phyloP scores from a whole-genome alignment of 176 grass and related monocot species.

The Lolium rigidum region DNA sequence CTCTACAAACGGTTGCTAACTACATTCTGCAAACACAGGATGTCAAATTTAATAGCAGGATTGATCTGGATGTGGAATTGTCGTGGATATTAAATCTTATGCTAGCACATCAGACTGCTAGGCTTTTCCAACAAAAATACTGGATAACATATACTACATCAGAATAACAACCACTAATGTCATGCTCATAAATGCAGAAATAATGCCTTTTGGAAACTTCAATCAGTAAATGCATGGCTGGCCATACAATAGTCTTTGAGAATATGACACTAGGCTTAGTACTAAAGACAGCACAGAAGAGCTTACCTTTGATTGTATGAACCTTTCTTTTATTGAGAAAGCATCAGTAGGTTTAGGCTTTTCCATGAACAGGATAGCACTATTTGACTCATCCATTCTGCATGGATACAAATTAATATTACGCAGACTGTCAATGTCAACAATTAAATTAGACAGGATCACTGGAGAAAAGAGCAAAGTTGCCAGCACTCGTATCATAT shows the following conservation, averaged over 20 bases:
- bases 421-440: slow-evolving; percentile 13
- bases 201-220: slow-evolving; percentile 19
- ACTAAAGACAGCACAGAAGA: slow-evolving; percentile 34
- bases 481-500: not conserved
- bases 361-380: slow-evolving; percentile 60
- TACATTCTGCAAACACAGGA: slow-evolving; percentile 33
- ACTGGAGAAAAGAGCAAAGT: slow-evolving; percentile 1
- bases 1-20: not conserved
- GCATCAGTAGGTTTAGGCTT: slow-evolving; percentile 84
- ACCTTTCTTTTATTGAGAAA: slow-evolving; percentile 92
- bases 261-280: slow-evolving; percentile 29
- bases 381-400: slow-evolving; percentile 71
- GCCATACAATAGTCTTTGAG: slow-evolving; percentile 19
- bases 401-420: slow-evolving; percentile 41
- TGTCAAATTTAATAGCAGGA: not conserved
- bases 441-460: not conserved
- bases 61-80: not conserved
- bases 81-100: not conserved
- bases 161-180: not conserved
- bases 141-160: not conserved
- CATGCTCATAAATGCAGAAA: slow-evolving; percentile 17
- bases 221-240: slow-evolving; percentile 4
- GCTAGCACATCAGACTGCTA: not conserved
- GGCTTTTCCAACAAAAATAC: slow-evolving; percentile 3
- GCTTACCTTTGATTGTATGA: slow-evolving; percentile 91